Conservation (phyloP, 768 basidiomycete species). For the Punctularia strigosozonata region DNA sequence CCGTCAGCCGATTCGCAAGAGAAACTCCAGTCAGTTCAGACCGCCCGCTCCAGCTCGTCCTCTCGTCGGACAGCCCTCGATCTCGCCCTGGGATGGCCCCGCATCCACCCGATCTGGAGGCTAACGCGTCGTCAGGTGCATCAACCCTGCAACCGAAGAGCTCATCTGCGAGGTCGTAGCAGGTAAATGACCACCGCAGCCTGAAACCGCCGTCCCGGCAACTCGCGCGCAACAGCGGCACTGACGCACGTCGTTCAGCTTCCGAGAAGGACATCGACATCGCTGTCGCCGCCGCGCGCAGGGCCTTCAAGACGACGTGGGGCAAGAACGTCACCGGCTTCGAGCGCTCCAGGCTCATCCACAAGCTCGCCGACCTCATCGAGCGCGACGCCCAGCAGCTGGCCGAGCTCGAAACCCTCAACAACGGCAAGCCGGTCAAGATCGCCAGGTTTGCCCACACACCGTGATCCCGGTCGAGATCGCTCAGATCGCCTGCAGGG, state of each 20-base stretch:
- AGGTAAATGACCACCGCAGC: constrained; percentile 30
- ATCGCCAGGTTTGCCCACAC: constrained; percentile 28
- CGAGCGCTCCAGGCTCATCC: constrained; percentile 69
- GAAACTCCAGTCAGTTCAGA: constrained; percentile 51
- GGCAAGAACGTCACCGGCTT: constrained; percentile 80
- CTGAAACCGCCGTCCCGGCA: no score
- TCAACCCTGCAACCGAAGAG: constrained; percentile 78
- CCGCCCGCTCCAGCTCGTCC: no score
- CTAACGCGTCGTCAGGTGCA: constrained; percentile 31
- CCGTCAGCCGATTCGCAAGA: constrained; percentile 60
- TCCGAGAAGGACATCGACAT: constrained; percentile 70
- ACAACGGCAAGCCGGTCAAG: constrained; percentile 86
- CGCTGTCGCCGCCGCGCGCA: constrained; percentile 74
- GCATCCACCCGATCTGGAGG: no score
- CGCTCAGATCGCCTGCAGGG: constrained; percentile 27
- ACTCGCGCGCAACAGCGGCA: no score
- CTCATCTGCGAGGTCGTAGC: constrained; percentile 56
- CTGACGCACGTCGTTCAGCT: constrained; percentile 23
- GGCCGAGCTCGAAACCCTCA: constrained; percentile 74
- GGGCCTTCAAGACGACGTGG: constrained; percentile 80
- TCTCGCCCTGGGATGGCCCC: no score
- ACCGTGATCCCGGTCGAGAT: constrained; percentile 21
- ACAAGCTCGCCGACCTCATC: constrained; percentile 83
- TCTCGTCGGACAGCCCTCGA: no score
- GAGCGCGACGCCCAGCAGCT: constrained; percentile 75